Percentiles rank a stretch among this genome's conserved stretches.
These are phyloP conservation scores for Ceratocystis albifundus DNA, from an alignment of 2,329 filamentous ascomycete genomes.

Conservation along the genomic window DNA sequence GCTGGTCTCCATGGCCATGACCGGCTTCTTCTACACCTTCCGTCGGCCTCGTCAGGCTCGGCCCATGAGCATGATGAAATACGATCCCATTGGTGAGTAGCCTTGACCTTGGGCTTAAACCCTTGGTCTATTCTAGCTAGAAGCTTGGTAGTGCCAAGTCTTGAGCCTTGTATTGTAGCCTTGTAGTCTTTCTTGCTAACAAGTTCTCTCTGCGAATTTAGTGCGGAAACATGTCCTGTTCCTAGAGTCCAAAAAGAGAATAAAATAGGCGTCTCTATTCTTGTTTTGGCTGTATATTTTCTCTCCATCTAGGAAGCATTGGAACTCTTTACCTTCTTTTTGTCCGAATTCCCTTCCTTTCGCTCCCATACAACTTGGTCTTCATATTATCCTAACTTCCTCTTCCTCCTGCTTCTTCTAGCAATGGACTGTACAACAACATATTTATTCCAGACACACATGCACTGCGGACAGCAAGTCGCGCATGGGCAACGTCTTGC, in stretches of 20 bases:
- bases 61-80: constrained; percentile 95
- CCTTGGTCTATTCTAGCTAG: neutral
- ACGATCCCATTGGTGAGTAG: constrained; percentile 77
- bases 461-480: neutral
- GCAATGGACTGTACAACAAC: constrained; percentile 11
- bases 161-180: too few species aligned
- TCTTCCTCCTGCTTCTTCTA: neutral
- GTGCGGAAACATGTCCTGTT: constrained; percentile 94
- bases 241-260: constrained; percentile 78
- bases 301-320: neutral
- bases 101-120: neutral
- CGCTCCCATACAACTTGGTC: constrained; percentile 23
- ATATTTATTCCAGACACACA: neutral
- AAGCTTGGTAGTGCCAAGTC: too few species aligned
- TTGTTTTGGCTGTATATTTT: constrained; percentile 2
- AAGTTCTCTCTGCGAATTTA: constrained; percentile 30
- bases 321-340: neutral
- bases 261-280: constrained; percentile 35
- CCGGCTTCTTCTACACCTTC: constrained; percentile 91
- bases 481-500: neutral
- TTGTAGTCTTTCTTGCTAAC: constrained; percentile 16
- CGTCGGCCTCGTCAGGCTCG: constrained; percentile 66
- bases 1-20: constrained; percentile 96
- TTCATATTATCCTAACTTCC: neutral
- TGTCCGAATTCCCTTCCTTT: constrained; percentile 20